phyloP scores from a whole-genome alignment of 2,329 filamentous ascomycete genomes.

The Aspergillus aculeatus region DNA sequence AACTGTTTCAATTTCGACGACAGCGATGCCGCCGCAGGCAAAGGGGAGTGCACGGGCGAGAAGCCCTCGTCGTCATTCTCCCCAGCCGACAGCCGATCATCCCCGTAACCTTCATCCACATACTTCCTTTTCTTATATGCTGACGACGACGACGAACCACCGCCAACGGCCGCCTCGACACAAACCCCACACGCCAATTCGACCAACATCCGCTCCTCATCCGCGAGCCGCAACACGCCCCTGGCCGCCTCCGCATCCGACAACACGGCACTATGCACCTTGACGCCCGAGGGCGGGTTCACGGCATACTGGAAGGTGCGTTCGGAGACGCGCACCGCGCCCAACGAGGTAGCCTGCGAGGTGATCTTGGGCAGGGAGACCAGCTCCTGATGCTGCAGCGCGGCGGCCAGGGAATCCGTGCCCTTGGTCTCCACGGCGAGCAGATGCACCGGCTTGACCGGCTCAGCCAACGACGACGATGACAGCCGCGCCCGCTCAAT shows the following conservation, averaged over 20 bases:
- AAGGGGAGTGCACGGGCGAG: slow-evolving; percentile 1
- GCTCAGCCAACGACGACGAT: too few relatives aligned
- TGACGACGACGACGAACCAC: slow-evolving; percentile 20
- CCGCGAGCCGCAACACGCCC: slow-evolving; percentile 72
- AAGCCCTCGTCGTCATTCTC: slow-evolving; percentile 28
- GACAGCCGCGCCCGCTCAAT: slow-evolving; percentile 50
- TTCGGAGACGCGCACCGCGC: slow-evolving; percentile 68
- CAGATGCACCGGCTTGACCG: slow-evolving; percentile 48
- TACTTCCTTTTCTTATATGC: slow-evolving; percentile 31
- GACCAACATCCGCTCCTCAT: slow-evolving; percentile 78
- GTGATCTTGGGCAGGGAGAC: slow-evolving; percentile 70
- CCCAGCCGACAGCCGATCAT: slow-evolving; percentile 32
- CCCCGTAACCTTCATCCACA: slow-evolving; percentile 36
- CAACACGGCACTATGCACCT: slow-evolving; percentile 62
- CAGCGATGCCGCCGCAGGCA: slow-evolving; percentile 4
- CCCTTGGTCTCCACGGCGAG: slow-evolving; percentile 75
- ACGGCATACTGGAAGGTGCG: slow-evolving; percentile 66
- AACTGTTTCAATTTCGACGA: slow-evolving; percentile 56
- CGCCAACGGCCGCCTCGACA: slow-evolving; percentile 53
- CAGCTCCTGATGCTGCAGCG: slow-evolving; percentile 54
- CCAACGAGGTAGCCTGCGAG: slow-evolving; percentile 71
- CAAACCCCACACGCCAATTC: slow-evolving; percentile 84
- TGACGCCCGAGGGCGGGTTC: slow-evolving; percentile 44
- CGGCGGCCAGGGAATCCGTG: slow-evolving; percentile 67
- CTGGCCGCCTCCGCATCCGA: slow-evolving; percentile 75